Evolutionary conservation across 768 basidiomycete genomes (phyloP), one percentile per base, ranked within the genome.

Genomic region (Vararia minispora): DNA sequence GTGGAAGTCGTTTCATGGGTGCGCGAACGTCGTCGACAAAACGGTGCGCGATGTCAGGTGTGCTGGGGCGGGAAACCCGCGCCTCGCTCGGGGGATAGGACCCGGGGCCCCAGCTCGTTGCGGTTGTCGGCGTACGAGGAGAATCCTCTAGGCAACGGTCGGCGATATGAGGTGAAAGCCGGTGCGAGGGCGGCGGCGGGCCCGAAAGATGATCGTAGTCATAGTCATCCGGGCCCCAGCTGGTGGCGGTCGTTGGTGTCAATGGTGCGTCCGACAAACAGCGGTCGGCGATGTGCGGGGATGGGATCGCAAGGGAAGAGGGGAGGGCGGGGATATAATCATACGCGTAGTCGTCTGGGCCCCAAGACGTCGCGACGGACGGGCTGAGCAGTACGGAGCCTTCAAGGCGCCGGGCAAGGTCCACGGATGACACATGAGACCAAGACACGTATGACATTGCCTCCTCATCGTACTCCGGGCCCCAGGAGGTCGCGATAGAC

Each of bases 311-410:
- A n/a, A 52, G n/a, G 54, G 53, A 17, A 49, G 42, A 16, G 51
- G 37, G 18, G 31, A 41, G 9, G 37, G 30, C 3, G 47, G 39
- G 16, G 50, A 46, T 23, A 41, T 33, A n/a, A n/a, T n/a, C n/a
- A n/a, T n/a, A n/a, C n/a, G 30, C 39, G 14, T 32, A 17, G 14
- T 49, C 34, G 14, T 51, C 39, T 2, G 50, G 45, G 37, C 53
- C 51, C 46, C 46, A 49, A 6, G 50, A 47, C 13, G 53, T 55
- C 6, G 50, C 50, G 11, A 47, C 52, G 11, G 53, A 43, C 2
- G 53, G 53, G 0, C 72, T 76, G 40, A 68, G 58, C 36, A 65
- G 63, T 17, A 76, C 72, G 3, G 78, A 80, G n/a, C 72, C 74
- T 41, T 63, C 58, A 32, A 64, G 40, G 6, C 76, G 72, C 36